phyloP scores from a whole-genome alignment of 441 rosid genomes.

The Isatis lusitanica region DNA sequence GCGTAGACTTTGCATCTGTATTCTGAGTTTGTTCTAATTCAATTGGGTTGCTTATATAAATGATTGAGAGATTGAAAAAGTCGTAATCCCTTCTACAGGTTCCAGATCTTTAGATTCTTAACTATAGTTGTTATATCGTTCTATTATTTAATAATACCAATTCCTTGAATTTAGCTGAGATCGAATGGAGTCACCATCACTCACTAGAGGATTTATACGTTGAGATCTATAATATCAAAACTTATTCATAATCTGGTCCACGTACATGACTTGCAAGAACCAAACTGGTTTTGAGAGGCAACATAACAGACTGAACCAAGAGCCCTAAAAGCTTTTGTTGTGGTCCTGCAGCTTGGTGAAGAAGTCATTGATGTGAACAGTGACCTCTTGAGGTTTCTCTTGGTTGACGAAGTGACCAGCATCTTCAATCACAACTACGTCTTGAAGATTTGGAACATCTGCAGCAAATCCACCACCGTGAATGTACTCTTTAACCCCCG shows the following conservation, averaged over 20 bases:
- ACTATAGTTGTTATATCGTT: too few species aligned
- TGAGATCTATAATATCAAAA: not conserved
- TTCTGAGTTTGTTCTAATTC: too few species aligned
- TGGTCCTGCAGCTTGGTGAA: constrained; percentile 29
- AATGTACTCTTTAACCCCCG: constrained; percentile 57
- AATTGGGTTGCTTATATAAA: not conserved
- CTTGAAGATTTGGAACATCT: constrained; percentile 53
- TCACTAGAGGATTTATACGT: not conserved
- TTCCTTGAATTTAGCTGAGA: too few species aligned
- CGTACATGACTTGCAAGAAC: not conserved
- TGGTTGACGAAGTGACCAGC: constrained; percentile 65
- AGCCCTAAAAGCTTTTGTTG: constrained; percentile 6
- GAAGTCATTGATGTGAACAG: constrained; percentile 49
- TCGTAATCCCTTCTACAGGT: not conserved
- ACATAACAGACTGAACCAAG: not conserved
- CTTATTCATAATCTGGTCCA: not conserved
- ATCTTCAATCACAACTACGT: constrained; percentile 55
- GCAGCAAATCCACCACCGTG: constrained; percentile 46
- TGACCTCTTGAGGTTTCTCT: constrained; percentile 61
- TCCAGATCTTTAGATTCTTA: not conserved
- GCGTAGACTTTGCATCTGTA: too few species aligned
- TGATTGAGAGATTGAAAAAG: not conserved
- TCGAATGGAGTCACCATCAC: not conserved
- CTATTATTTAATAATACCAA: too few species aligned
- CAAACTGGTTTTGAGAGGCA: not conserved